A percentile compares a stretch with the other conserved stretches of the same genome.
Conservation (phyloP, 257 asterid species). For the Striga asiatica region DNA sequence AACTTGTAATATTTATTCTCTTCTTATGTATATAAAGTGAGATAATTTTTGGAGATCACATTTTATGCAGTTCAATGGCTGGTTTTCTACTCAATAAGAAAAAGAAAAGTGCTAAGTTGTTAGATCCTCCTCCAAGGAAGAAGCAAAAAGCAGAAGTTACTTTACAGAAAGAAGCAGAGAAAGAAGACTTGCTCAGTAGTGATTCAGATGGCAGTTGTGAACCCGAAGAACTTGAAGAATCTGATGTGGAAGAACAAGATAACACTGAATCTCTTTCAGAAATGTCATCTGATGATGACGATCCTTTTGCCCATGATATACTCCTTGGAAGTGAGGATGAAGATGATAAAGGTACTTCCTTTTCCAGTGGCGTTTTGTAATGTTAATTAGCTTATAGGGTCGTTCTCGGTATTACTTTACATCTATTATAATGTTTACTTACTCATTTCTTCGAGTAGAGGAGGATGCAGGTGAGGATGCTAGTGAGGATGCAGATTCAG, state of each 20-base stretch:
- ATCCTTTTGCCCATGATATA: slow-evolving; percentile 59
- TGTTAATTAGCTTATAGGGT: slow-evolving; percentile 2
- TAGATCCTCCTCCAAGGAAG: slow-evolving; percentile 38
- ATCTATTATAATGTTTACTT: not conserved
- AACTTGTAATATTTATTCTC: too few species aligned
- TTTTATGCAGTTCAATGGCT: slow-evolving; percentile 40
- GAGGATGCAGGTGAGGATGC: slow-evolving; percentile 20
- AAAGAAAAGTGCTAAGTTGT: slow-evolving; percentile 21
- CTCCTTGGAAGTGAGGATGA: slow-evolving; percentile 52
- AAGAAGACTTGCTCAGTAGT: slow-evolving; percentile 34
- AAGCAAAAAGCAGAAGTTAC: slow-evolving; percentile 42
- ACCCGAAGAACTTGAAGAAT: slow-evolving; percentile 21
- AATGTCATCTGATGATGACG: slow-evolving; percentile 69
- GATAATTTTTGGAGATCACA: too few species aligned
- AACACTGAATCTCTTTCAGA: slow-evolving; percentile 49
- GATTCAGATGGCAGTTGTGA: slow-evolving; percentile 40
- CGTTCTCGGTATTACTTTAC: not conserved
- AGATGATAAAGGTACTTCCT: slow-evolving; percentile 56
- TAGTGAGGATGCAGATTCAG: slow-evolving; percentile 33
- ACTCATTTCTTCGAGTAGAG: slow-evolving; percentile 21
- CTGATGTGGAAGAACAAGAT: slow-evolving; percentile 36
- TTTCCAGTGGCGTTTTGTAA: not conserved
- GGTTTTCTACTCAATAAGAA: slow-evolving; percentile 35
- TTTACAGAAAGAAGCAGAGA: slow-evolving; percentile 18
- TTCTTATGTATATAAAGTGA: too few species aligned